phyloP scores from a whole-genome alignment of 306 rosid genomes.

The Pterocarpus santalinus region DNA sequence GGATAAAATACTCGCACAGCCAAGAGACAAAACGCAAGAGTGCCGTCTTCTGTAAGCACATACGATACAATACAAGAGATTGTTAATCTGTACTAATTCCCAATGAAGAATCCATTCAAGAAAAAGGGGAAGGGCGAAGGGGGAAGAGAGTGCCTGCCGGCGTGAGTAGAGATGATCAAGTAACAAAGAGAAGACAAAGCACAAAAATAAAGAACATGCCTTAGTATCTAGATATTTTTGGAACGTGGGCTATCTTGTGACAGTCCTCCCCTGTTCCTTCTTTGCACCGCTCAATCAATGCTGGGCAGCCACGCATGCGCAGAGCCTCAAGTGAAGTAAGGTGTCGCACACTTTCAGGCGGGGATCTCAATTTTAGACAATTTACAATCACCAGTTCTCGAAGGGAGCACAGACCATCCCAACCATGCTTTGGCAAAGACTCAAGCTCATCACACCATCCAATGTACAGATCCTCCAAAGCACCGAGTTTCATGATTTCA shows the following conservation, averaged over 20 bases:
- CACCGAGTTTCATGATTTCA: not conserved
- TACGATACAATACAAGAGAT: too few species aligned
- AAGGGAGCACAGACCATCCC: not conserved
- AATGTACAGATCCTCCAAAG: not conserved
- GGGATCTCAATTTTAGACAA: not conserved
- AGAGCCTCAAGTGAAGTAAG: not conserved
- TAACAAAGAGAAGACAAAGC: too few species aligned
- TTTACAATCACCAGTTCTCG: not conserved
- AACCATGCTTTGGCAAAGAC: constrained; percentile 1
- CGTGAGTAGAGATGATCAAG: too few species aligned
- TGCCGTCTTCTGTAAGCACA: too few species aligned
- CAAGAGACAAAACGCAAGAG: too few species aligned
- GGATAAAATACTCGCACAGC: too few species aligned
- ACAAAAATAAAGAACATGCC: too few species aligned
- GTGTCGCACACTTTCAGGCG: not conserved
- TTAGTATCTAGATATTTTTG: not conserved
- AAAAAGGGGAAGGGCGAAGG: too few species aligned
- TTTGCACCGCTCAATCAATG: not conserved
- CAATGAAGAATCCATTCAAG: too few species aligned
- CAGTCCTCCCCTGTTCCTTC: not conserved
- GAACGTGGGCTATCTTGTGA: constrained; percentile 23
- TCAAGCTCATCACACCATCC: not conserved
- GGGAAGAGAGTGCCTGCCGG: too few species aligned
- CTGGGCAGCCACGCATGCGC: not conserved
- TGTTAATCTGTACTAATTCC: too few species aligned